Evolutionary conservation across 108 stramenopile genomes (phyloP), one percentile per base, ranked within the genome.

Genomic region (Epithemia pelagica): DNA sequence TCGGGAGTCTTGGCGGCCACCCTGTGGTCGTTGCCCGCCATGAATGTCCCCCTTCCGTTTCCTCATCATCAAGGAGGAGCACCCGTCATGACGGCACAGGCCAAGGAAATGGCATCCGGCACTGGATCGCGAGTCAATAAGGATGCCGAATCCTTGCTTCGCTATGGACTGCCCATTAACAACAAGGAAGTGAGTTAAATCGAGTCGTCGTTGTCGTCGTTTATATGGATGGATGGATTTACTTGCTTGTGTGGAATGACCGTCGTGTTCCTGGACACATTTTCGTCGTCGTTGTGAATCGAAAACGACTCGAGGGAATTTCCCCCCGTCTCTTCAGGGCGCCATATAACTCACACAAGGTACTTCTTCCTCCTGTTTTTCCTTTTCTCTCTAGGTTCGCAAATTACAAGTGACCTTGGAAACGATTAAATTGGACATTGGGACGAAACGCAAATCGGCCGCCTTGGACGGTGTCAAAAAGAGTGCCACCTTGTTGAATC

Each of bases 91-190:
- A 18, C 31, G 24, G 57, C 31, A 7, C 15, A 54, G 52, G 93
- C 93, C 73, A 88, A 85, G 70, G 90, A 95, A 72, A 91, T 79
- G 90, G 93, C 93, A 7, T 86, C 84, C 61, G 93, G 82, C 52
- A 71, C 79, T 54, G 96, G 96, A 28, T 82, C 75, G 30, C 87
- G 92, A 37, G 96, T 96, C 59, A 96, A 96, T 66, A 95, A 95
- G 72, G 96, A 96, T 76, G 71, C 96, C 22, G 92, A 94, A 64
- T 89, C 87, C 46, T 72, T 96, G 52, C 69, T 96, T 60, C 71
- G 96, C 32, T 87, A 86, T 73, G 96, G 91, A 30, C 77, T 96
- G 28, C 96, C 96, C 25, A 91, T 94, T 58, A 78, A 90, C 2
- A 92, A 87, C 72, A 90, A 86, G 63, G 85, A 94, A 74, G 90